Evolutionary conservation across 2,329 filamentous ascomycete genomes (phyloP).

Genomic region (Eurotiales sp.): DNA sequence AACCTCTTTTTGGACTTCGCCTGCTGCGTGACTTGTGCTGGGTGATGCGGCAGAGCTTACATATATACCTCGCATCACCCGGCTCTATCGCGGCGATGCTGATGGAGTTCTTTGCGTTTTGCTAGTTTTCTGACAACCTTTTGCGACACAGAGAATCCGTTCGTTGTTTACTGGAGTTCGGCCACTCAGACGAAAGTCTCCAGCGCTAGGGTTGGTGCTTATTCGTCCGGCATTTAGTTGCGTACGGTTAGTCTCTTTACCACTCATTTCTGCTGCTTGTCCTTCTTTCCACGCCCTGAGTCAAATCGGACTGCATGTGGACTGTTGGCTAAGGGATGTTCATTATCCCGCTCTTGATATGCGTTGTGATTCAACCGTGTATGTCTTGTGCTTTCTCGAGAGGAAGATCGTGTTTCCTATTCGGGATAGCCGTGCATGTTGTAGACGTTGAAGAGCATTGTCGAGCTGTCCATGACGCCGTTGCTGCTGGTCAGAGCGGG

Average conservation of each 20-base stretch:
- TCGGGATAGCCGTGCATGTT: constrained; percentile 9
- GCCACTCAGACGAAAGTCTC: too few relatives aligned
- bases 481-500: constrained; percentile 7
- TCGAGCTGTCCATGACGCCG: too few relatives aligned
- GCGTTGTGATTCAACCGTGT: too few relatives aligned
- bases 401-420: background rate
- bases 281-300: background rate
- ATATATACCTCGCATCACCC: background rate
- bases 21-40: constrained; percentile 6
- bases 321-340: too few relatives aligned
- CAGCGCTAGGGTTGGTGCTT: too few relatives aligned
- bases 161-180: too few relatives aligned
- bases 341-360: too few relatives aligned
- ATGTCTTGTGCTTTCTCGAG: too few relatives aligned
- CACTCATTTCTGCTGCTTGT: background rate
- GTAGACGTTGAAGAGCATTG: background rate
- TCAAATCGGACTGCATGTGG: background rate
- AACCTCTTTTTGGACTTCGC: background rate
- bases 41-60: background rate
- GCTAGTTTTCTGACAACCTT: too few relatives aligned
- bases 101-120: background rate
- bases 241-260: background rate
- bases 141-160: too few relatives aligned
- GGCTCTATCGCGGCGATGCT: background rate
- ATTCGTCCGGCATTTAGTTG: background rate